A percentile compares a stretch with the other conserved stretches of the same genome.
These are phyloP conservation scores for Schizonepeta tenuifolia DNA, from an alignment of 257 asterid genomes.

Conservation along the genomic window DNA sequence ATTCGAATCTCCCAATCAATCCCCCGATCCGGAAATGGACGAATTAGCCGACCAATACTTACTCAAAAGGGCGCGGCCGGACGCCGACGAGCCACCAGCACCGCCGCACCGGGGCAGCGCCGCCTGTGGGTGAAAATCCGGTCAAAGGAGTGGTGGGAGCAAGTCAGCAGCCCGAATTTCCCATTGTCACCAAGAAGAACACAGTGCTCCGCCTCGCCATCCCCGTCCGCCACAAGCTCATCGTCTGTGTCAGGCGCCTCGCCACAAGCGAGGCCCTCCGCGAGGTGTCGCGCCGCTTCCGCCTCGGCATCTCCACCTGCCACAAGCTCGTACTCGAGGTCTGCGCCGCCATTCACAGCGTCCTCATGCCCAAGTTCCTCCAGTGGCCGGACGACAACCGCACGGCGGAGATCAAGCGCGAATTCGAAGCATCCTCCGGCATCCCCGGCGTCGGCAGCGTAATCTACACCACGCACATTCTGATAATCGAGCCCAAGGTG, in stretches of 20 bases:
- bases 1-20: too few relatives aligned
- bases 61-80: too few relatives aligned
- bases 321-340: too few relatives aligned
- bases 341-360: too few relatives aligned
- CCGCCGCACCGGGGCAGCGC: conserved; percentile 41
- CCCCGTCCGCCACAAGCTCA: conserved; percentile 88
- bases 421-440: conserved; percentile 52
- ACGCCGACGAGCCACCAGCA: conserved; percentile 30
- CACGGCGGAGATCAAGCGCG: conserved; percentile 39
- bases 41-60: too few relatives aligned
- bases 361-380: too few relatives aligned
- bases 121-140: conserved; percentile 84
- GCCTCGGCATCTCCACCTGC: too few relatives aligned
- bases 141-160: conserved; percentile 94
- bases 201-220: conserved; percentile 88
- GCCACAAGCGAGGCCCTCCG: conserved; percentile 97
- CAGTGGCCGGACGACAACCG: too few relatives aligned
- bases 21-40: too few relatives aligned
- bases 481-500: conserved; percentile 75
- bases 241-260: conserved; percentile 81
- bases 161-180: conserved; percentile 54
- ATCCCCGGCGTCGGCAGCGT: conserved; percentile 66
- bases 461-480: conserved; percentile 76
- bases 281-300: too few relatives aligned
- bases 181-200: conserved; percentile 69